Conservation (phyloP, 768 basidiomycete species). For the Xanthoconium purpureum region DNA sequence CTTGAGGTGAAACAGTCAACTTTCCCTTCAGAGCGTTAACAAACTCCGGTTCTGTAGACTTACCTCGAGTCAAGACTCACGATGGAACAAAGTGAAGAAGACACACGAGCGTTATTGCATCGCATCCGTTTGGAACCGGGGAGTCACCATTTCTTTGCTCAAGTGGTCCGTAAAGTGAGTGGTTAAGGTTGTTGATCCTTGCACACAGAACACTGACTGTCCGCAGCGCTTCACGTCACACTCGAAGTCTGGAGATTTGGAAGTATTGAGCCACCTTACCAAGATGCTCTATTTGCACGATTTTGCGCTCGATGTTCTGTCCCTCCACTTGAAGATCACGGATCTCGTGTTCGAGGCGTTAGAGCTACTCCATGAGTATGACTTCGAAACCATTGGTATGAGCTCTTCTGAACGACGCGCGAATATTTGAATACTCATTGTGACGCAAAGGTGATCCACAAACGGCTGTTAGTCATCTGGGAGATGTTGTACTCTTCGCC, state of each 20-base stretch:
- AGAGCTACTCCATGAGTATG: slow-evolving; percentile 64
- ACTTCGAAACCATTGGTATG: slow-evolving; percentile 79
- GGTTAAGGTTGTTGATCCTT: not conserved
- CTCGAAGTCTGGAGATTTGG: slow-evolving; percentile 56
- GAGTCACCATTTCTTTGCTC: slow-evolving; percentile 57
- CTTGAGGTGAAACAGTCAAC: slow-evolving; percentile 44
- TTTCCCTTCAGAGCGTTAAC: not conserved
- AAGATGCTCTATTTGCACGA: slow-evolving; percentile 60
- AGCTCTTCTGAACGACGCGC: slow-evolving; percentile 7
- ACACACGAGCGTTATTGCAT: slow-evolving; percentile 33
- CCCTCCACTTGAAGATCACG: slow-evolving; percentile 62
- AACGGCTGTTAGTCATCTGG: slow-evolving; percentile 73
- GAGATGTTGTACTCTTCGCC: slow-evolving; percentile 73
- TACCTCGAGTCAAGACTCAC: slow-evolving; percentile 60
- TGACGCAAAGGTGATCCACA: slow-evolving; percentile 69
- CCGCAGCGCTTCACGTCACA: slow-evolving; percentile 57
- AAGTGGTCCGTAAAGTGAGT: slow-evolving; percentile 55
- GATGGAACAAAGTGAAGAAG: slow-evolving; percentile 44
- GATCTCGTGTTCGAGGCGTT: slow-evolving; percentile 64
- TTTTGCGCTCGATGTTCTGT: slow-evolving; percentile 61
- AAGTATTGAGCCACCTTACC: slow-evolving; percentile 68
- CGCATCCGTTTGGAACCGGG: slow-evolving; percentile 53
- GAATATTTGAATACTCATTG: not conserved
- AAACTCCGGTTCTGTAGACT: slow-evolving; percentile 11
- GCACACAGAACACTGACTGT: not conserved